Evolutionary conservation across 306 rosid genomes (phyloP).

Genomic region (Corylus americana): DNA sequence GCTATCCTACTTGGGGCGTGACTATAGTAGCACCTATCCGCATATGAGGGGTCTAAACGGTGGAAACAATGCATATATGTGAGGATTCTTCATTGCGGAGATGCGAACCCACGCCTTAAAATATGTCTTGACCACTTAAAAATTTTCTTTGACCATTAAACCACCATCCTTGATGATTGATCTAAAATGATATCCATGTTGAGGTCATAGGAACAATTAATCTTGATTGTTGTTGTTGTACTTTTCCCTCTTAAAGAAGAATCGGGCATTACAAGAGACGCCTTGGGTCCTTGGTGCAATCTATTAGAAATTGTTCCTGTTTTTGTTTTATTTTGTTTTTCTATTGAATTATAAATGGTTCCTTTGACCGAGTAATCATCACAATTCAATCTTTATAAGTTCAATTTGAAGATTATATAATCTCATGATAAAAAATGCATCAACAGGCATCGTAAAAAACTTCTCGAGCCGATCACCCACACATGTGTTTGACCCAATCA

Average conservation of each 20-base stretch:
- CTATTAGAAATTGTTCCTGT: background rate
- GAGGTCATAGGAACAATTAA: too few species aligned
- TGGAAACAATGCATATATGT: too few species aligned
- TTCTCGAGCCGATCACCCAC: constrained; percentile 71
- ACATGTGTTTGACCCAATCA: constrained; percentile 46
- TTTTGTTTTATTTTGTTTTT: too few species aligned
- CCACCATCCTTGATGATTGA: too few species aligned
- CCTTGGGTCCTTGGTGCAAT: background rate
- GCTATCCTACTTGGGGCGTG: too few species aligned
- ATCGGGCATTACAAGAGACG: background rate
- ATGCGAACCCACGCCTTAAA: too few species aligned
- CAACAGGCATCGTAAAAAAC: background rate
- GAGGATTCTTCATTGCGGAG: too few species aligned
- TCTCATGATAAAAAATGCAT: constrained; percentile 24
- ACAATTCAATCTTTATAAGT: background rate
- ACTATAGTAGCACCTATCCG: too few species aligned
- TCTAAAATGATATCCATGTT: too few species aligned
- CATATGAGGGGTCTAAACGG: too few species aligned
- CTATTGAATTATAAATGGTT: background rate
- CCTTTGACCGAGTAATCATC: background rate
- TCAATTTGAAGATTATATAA: constrained; percentile 15
- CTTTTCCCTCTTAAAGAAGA: background rate
- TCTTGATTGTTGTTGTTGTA: background rate
- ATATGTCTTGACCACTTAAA: too few species aligned
- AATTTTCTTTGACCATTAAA: too few species aligned